phyloP scores from a whole-genome alignment of 441 rosid species.

The Manihot esculenta region DNA sequence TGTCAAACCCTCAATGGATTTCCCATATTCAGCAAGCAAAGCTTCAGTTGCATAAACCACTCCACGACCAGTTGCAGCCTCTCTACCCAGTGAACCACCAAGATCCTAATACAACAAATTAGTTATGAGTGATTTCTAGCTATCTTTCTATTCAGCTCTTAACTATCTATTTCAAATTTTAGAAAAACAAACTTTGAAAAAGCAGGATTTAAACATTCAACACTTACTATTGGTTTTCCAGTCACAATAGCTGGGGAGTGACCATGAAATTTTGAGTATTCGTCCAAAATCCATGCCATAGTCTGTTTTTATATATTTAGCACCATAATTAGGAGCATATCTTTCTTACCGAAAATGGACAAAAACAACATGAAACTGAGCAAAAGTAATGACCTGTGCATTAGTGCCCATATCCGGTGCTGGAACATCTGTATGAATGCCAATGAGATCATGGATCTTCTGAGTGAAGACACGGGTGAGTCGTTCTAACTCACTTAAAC shows the following conservation, averaged over 20 bases:
- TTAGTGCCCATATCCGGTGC: conserved; percentile 99
- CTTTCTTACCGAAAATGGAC: not conserved
- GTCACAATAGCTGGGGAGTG: conserved; percentile 97
- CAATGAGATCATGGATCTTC: conserved; percentile 97
- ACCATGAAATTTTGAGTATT: conserved; percentile 97
- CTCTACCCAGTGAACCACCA: conserved; percentile 98
- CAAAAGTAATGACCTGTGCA: conserved; percentile 50
- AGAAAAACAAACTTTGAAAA: conserved; percentile 15
- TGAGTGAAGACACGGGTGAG: conserved; percentile 98
- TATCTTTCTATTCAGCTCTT: not conserved
- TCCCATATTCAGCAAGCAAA: conserved; percentile 83
- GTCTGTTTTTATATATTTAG: conserved; percentile 41
- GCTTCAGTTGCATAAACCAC: conserved; percentile 90
- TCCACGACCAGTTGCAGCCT: conserved; percentile 97
- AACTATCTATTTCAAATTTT: not conserved
- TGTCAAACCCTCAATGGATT: conserved; percentile 65
- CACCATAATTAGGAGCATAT: not conserved
- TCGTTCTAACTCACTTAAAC: conserved; percentile 77
- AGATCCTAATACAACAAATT: conserved; percentile 61
- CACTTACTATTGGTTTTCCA: conserved; percentile 87
- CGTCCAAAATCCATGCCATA: conserved; percentile 99
- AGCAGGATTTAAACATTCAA: not conserved
- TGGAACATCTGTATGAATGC: conserved; percentile 89
- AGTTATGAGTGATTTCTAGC: conserved; percentile 4
- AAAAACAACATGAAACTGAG: not conserved